Base-by-base conservation (phyloP, 768 basidiomycete species). In the Cubamyces lactineus region DNA sequence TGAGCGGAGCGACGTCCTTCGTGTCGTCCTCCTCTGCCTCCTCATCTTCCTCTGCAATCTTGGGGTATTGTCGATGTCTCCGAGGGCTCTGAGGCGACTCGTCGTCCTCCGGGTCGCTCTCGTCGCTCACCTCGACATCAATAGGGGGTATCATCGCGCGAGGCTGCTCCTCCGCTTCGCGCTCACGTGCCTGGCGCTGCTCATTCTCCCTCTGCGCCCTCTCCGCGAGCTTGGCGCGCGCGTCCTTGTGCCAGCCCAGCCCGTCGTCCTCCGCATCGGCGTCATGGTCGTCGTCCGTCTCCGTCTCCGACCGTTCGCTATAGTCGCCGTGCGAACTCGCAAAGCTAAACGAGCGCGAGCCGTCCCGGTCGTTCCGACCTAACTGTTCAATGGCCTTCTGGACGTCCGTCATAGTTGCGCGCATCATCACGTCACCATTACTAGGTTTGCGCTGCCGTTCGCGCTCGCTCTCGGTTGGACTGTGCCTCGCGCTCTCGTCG, bases 331-430 rank as follows among this genome's bases (percentile, higher is more conserved):
- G 79, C 3, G 84, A 84, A 68, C 89, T 90, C 2, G 85, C 81
- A 69, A 93, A 94, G 67, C 89, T 90, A 73, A 91, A 91, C 68
- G 90, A 89, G 28, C 86, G 82, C 0, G 80, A 76, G 7, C 84
- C 86, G 59, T 88, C 85, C 16, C 77, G 77, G 67, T 71, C 73
- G 12, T 83, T 82, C 47, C 80, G 78, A 8, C 88, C 90, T 24
- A 94, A 86, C 68, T 94, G 91, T 62, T 95, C 91, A 67, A 96
- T 94, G 19, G 93, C 94, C 65, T 91, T 78, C 73, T 96, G 91
- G 6, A 96, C 91, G 59, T 96, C 93, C 2, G 89, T 93, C 81
- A 96, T 82, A 2, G 94, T 96, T 1, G 88, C 91, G 41, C 85
- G 84, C 91, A 96, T 94, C 91, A 96, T 94, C 59, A 90, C 84